A percentile compares a stretch with the other conserved stretches of the same genome.
phyloP scores from a whole-genome alignment of 306 rosid genomes.

The Betula pendula region DNA sequence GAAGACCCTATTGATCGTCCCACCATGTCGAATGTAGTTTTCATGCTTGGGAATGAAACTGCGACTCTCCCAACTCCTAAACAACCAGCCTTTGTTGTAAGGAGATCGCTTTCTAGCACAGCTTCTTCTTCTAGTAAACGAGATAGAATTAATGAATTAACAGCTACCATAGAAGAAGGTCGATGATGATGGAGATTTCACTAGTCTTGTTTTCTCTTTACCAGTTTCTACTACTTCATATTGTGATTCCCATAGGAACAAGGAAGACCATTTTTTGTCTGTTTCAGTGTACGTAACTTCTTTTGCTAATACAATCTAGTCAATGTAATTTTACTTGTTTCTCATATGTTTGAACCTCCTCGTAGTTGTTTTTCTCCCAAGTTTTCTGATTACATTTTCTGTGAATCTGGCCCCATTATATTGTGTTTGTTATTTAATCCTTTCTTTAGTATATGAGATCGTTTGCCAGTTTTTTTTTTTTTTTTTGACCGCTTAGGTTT shows the following conservation, averaged over 20 bases:
- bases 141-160: slow-evolving; percentile 10
- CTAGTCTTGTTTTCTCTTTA: slow-evolving; percentile 10
- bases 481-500: no score
- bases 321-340: neutral
- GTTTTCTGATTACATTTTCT: neutral
- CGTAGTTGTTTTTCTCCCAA: neutral
- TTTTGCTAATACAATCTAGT: neutral
- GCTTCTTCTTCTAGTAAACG: slow-evolving; percentile 36
- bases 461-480: no score
- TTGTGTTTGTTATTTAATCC: neutral
- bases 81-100: slow-evolving; percentile 41
- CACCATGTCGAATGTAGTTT: slow-evolving; percentile 37
- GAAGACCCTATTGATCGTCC: slow-evolving; percentile 53
- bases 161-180: slow-evolving; percentile 21
- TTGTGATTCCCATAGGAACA: no score
- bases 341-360: neutral
- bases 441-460: no score
- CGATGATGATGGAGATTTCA: slow-evolving; percentile 18
- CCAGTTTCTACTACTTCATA: no score
- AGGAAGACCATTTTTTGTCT: no score
- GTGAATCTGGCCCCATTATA: neutral
- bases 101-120: slow-evolving; percentile 24
- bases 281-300: no score
- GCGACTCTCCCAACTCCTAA: slow-evolving; percentile 35
- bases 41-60: slow-evolving; percentile 45